Conservation (phyloP, 1,284 basidiomycete species). For the Cutaneotrichosporon curvatum region DNA sequence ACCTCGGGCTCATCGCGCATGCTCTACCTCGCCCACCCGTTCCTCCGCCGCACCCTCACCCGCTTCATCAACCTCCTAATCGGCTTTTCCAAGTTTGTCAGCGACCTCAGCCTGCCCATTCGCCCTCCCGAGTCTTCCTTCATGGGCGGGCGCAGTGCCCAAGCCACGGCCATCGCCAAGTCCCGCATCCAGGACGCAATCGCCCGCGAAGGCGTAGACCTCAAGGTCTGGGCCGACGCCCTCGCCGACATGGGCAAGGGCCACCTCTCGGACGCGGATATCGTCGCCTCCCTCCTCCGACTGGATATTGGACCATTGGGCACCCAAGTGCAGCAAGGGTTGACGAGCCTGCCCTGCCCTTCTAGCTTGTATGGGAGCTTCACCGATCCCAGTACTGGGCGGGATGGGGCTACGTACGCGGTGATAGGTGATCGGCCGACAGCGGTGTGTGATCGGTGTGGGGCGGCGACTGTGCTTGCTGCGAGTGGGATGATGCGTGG, state of each 20-base stretch:
- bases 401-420: conserved; percentile 25
- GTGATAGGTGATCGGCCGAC: conserved; percentile 16
- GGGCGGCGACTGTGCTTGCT: conserved; percentile 13
- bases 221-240: conserved; percentile 28
- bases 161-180: conserved; percentile 29
- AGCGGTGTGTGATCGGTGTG: conserved; percentile 26
- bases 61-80: conserved; percentile 25
- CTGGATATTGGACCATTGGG: conserved; percentile 14
- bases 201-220: conserved; percentile 24
- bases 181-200: conserved; percentile 23
- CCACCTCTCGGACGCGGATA: conserved; percentile 12
- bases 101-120: conserved; percentile 28
- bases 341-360: conserved; percentile 19
- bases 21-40: conserved; percentile 28
- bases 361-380: conserved; percentile 19
- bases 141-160: conserved; percentile 17
- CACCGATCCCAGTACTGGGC: conserved; percentile 1
- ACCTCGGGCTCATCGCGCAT: conserved; percentile 7
- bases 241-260: conserved; percentile 17
- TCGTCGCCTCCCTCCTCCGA: conserved; percentile 13
- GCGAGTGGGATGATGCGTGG: conserved; percentile 10
- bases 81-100: conserved; percentile 23
- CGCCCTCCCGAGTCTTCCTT: conserved; percentile 20
- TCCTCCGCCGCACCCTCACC: conserved; percentile 19
- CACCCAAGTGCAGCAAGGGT: conserved; percentile 6